phyloP scores from a whole-genome alignment of 106 monocot species.

The Chionographis japonica region DNA sequence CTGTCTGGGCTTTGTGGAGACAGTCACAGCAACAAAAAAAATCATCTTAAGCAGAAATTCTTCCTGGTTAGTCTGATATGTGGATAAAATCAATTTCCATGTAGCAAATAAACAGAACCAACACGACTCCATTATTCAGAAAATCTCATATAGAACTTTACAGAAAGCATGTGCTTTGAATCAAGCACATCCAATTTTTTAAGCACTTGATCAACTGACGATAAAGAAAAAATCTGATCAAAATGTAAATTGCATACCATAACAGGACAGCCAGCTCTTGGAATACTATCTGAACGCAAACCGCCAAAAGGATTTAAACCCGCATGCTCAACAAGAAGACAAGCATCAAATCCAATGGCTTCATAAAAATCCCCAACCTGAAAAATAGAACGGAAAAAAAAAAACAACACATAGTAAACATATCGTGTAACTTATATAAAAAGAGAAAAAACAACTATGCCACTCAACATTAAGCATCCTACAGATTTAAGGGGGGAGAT shows the following conservation, averaged over 20 bases:
- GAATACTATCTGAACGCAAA: constrained; percentile 83
- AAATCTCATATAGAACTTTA: not conserved
- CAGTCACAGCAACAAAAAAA: no score
- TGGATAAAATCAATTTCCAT: no score
- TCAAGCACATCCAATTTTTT: not conserved
- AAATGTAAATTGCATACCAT: constrained; percentile 39
- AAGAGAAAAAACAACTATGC: not conserved
- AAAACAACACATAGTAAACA: not conserved
- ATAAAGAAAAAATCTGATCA: not conserved
- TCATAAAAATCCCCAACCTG: constrained; percentile 99
- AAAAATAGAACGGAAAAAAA: not conserved
- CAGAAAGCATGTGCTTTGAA: not conserved
- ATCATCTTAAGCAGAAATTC: no score
- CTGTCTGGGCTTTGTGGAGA: no score
- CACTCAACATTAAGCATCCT: no score
- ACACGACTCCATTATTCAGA: no score
- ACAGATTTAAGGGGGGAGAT: no score
- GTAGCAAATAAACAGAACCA: no score
- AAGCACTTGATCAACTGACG: not conserved
- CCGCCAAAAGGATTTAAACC: constrained; percentile 99
- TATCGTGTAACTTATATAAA: not conserved
- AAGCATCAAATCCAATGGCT: constrained; percentile 98
- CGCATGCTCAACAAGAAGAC: constrained; percentile 96
- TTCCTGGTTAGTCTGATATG: no score
- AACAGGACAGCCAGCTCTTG: constrained; percentile 96